Evolutionary conservation across 129 eudicot genomes (phyloP).

Genomic region (Arctium minus): DNA sequence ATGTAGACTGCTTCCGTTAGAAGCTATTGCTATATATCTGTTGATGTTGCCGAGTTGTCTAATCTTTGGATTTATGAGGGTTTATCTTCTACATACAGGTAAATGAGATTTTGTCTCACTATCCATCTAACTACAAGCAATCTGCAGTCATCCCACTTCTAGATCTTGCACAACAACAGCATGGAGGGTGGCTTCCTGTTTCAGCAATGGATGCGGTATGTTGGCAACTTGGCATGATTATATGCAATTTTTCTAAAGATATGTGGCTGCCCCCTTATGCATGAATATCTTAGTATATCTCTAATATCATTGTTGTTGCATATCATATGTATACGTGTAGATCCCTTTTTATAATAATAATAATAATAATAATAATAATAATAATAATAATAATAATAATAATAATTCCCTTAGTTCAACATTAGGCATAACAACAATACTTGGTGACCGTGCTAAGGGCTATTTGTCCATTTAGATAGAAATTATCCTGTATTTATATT

Average conservation of each 20-base stretch:
- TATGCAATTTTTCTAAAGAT: not conserved
- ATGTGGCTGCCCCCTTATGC: not conserved
- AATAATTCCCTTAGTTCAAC: not conserved
- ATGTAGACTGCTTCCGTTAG: not conserved
- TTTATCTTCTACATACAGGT: conserved; percentile 45
- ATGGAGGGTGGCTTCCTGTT: conserved; percentile 99
- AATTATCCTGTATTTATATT: not conserved
- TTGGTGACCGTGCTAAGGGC: not conserved
- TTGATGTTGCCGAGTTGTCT: not conserved
- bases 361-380: not conserved
- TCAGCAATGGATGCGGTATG: conserved; percentile 98
- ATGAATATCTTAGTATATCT: not conserved
- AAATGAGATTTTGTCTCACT: conserved; percentile 80
- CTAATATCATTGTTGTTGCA: not conserved
- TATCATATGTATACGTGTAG: not conserved
- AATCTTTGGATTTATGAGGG: not conserved
- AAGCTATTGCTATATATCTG: not conserved
- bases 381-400: not conserved
- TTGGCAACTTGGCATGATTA: conserved; percentile 9
- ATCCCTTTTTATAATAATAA: not conserved
- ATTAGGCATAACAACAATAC: not conserved
- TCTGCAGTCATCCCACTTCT: conserved; percentile 97
- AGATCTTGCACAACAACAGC: conserved; percentile 98
- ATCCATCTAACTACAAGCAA: conserved; percentile 97
- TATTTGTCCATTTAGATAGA: not conserved